Evolutionary conservation across 148 eudicot species (phyloP).

Genomic region (Vaccinium darrowii): DNA sequence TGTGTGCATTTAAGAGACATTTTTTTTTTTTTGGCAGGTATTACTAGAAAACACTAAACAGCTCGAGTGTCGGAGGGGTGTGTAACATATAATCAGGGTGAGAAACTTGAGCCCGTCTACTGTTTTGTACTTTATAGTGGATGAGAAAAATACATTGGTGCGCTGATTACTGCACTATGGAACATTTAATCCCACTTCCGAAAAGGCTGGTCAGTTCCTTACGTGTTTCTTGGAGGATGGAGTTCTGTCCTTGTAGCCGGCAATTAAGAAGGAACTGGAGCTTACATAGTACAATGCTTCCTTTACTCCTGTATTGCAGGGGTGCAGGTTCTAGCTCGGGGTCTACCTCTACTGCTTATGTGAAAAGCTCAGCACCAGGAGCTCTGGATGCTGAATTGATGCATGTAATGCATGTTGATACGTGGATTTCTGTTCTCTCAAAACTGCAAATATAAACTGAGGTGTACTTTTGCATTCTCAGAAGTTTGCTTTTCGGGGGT

Average conservation of each 20-base stretch:
- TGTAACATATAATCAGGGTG: conserved; percentile 26
- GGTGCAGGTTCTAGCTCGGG: neutral
- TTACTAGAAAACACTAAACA: conserved; percentile 67
- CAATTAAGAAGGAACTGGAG: neutral
- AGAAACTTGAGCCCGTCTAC: conserved; percentile 1
- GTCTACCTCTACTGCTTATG: neutral
- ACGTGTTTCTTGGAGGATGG: neutral
- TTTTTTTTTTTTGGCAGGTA: conserved; percentile 43
- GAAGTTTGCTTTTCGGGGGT: neutral
- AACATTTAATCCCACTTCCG: neutral
- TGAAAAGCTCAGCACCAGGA: neutral
- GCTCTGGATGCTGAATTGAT: neutral
- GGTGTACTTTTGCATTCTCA: neutral
- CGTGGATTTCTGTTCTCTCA: neutral
- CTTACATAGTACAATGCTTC: neutral
- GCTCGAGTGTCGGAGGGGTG: conserved; percentile 58
- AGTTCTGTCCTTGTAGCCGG: neutral
- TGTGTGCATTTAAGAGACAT: neutral
- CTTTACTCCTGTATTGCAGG: conserved; percentile 1
- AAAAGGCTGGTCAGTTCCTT: neutral
- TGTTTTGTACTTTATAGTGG: neutral
- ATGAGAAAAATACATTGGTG: neutral
- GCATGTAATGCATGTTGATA: neutral
- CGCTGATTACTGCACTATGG: too few relatives aligned
- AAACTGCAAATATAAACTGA: neutral